Base-by-base conservation (phyloP, 768 basidiomycete species). In the Tricholoma flavovirens region DNA sequence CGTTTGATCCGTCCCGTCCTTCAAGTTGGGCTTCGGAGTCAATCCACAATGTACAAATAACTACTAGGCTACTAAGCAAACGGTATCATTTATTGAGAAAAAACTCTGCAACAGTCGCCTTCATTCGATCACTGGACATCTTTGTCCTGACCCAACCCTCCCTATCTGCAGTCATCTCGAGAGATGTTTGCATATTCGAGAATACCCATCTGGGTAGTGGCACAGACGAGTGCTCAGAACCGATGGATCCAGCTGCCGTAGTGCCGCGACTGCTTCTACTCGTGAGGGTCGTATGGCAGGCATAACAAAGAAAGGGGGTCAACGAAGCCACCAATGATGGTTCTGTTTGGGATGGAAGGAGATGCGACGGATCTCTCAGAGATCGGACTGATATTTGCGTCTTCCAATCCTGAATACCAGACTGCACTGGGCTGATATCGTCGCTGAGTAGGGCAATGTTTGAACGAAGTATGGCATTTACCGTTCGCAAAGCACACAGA, bases 401-500 rank as follows among this genome's bases (percentile, higher is more conserved):
- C 65, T 88, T 90, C 90, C 90, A 92, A 33, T 78, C 81, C 64
- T 85, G 84, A 14, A 87, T 74, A 14, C 80, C 83, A 11, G 67
- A 72, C 60, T 89, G 88, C 2, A 79, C 75, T 22, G 86, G 86
- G 50, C 89, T 91, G 58, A 24, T 26, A 7, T 29, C 19, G 22
- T 22, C 10, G 24, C 19, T 42, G 2, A 62, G 53, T 15, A 55
- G 14, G 55, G 0, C 9, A 11, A 14, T 17, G 19, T 22, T 33
- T 9, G 22, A 33, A 40, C 14, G 24, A 29, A 51, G 38, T 1
- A n/a, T 53, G 53, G 58, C 58, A 53, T 73, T 33, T 51, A 87
- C 88, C 88, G 76, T 63, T 83, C 78, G 64, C 90, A 93, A 5
- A 91, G 66, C 11, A 79, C 62, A 64, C 90, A 93, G 6, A 60